Conservation (phyloP, 768 basidiomycete genomes). For the Rhizopogon vinicolor region DNA sequence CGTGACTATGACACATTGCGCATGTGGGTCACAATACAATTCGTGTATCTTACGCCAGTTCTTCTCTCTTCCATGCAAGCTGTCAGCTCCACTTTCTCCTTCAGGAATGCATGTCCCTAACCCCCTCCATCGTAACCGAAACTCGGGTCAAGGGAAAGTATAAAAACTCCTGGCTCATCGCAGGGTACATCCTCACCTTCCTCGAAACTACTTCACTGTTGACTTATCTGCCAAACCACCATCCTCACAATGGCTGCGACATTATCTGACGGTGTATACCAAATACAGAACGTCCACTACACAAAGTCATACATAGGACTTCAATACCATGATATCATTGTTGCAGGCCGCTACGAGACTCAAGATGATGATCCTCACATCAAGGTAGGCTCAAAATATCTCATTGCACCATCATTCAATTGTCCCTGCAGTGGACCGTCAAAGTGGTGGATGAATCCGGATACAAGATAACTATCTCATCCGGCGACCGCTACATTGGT, state of each 20-base stretch:
- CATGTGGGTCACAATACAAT: neutral
- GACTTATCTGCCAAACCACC: neutral
- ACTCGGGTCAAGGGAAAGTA: neutral
- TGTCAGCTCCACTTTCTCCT: neutral
- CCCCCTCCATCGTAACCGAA: neutral
- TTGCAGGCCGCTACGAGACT: too few relatives aligned
- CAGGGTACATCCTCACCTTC: neutral
- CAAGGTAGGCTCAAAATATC: neutral
- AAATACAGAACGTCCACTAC: neutral
- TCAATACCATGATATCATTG: too few relatives aligned
- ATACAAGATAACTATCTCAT: neutral
- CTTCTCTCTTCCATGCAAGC: neutral
- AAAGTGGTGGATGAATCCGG: too few relatives aligned
- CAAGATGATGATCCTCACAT: neutral
- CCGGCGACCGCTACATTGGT: neutral
- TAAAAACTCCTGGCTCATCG: neutral
- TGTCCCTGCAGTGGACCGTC: neutral
- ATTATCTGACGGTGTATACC: neutral
- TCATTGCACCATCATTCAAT: neutral
- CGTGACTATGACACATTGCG: too few relatives aligned
- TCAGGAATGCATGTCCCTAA: neutral
- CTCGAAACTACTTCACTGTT: neutral
- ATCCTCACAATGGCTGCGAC: too few relatives aligned
- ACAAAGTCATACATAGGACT: neutral
- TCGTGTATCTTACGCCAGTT: neutral